Evolutionary conservation across 441 rosid genomes (phyloP).

Genomic region (Melianthus villosus): DNA sequence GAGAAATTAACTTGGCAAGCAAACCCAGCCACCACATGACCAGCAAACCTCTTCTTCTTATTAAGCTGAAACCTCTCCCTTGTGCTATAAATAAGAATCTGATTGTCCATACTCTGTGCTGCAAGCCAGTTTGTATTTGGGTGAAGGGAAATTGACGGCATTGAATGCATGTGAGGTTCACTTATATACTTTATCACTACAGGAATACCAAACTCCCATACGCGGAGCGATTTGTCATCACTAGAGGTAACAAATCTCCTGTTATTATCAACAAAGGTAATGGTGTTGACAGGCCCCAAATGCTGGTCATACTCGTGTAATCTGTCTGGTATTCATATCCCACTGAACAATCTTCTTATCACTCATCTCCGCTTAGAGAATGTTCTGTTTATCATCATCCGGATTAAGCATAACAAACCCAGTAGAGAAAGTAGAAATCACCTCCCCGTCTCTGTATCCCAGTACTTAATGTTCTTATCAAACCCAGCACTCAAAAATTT

Average conservation of each 20-base stretch:
- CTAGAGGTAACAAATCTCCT: conserved; percentile 94
- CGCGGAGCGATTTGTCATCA: conserved; percentile 95
- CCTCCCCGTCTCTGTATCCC: conserved; percentile 98
- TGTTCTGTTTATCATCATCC: conserved; percentile 86
- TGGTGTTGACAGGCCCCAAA: conserved; percentile 93
- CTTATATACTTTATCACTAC: conserved; percentile 98
- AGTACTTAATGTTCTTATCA: conserved; percentile 90
- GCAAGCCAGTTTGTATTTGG: conserved; percentile 94
- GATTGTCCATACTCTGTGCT: conserved; percentile 94
- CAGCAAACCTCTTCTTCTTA: conserved; percentile 92
- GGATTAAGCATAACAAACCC: conserved; percentile 94
- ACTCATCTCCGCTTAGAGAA: conserved; percentile 92
- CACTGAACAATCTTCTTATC: conserved; percentile 98
- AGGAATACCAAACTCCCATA: conserved; percentile 97
- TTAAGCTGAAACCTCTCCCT: conserved; percentile 95
- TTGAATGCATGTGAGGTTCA: conserved; percentile 98
- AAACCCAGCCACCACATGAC: conserved; percentile 85
- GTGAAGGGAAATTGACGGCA: conserved; percentile 88
- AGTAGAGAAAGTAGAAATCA: conserved; percentile 74
- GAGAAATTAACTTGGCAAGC: conserved; percentile 98
- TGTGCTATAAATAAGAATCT: conserved; percentile 79
- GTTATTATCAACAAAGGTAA: conserved; percentile 89
- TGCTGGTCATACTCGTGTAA: conserved; percentile 97
- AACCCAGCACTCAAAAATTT: conserved; percentile 86
- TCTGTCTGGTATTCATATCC: conserved; percentile 86